phyloP scores from a whole-genome alignment of 108 stramenopile species.

The Stephanodiscus minutulus region DNA sequence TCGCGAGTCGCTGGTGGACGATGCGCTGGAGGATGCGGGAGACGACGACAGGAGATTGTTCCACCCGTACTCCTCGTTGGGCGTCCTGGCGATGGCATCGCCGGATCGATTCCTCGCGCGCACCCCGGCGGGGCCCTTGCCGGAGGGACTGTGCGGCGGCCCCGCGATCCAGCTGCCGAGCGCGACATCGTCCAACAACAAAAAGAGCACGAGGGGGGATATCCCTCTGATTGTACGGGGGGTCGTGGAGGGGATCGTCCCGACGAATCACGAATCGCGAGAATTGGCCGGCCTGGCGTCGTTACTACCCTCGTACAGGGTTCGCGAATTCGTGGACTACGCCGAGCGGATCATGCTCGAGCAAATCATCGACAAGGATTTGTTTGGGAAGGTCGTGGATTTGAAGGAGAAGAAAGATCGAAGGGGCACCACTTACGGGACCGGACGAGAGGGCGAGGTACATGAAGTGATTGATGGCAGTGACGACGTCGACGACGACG shows the following conservation, averaged over 20 bases:
- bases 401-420: conserved; percentile 39
- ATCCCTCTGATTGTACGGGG: conserved; percentile 55
- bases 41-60: conserved; percentile 59
- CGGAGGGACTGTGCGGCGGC: conserved; percentile 85
- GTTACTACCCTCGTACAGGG: conserved; percentile 69
- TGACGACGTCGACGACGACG: conserved; percentile 45
- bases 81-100: conserved; percentile 61
- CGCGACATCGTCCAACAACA: neutral
- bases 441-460: conserved; percentile 25
- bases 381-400: conserved; percentile 72
- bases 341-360: conserved; percentile 79
- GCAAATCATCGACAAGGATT: conserved; percentile 61
- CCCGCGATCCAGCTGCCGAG: conserved; percentile 59
- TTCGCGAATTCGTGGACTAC: conserved; percentile 71
- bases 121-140: conserved; percentile 64
- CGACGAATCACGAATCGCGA: conserved; percentile 60
- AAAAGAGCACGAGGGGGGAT: neutral
- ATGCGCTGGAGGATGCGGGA: conserved; percentile 18
- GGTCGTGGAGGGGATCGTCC: conserved; percentile 86
- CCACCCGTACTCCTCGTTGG: conserved; percentile 64
- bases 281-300: conserved; percentile 78
- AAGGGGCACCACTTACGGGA: conserved; percentile 29
- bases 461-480: conserved; percentile 10
- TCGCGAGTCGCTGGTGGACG: conserved; percentile 14
- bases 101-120: conserved; percentile 78